Percentiles rank a stretch among this genome's conserved stretches.
phyloP scores from a whole-genome alignment of 2,329 filamentous ascomycete genomes.

The Hirsutella thompsonii region DNA sequence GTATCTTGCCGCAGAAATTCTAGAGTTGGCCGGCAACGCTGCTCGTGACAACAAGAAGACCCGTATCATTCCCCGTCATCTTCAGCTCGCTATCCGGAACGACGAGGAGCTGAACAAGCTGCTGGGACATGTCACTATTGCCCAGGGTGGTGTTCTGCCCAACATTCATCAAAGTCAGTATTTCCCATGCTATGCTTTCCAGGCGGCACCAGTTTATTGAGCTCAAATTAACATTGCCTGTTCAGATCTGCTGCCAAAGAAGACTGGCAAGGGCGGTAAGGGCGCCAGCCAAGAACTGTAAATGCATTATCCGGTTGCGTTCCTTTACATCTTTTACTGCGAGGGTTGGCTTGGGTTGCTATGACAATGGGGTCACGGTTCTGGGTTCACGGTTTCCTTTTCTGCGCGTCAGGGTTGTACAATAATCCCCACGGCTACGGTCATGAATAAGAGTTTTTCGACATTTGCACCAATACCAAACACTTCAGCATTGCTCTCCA shows the following conservation, averaged over 20 bases:
- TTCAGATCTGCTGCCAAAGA: conserved; percentile 94
- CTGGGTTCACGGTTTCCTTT: conserved; percentile 50
- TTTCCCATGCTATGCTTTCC: not conserved
- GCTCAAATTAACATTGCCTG: conserved; percentile 17
- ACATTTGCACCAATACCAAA: not conserved
- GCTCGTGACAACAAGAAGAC: conserved; percentile 99
- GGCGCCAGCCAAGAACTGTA: conserved; percentile 90
- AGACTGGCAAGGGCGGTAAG: conserved; percentile 93
- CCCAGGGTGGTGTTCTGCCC: conserved; percentile 91
- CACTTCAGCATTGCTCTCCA: not conserved
- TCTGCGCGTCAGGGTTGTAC: conserved; percentile 54
- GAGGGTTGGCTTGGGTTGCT: conserved; percentile 57
- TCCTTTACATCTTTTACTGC: conserved; percentile 35
- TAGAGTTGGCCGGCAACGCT: conserved; percentile 96
- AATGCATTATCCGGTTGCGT: conserved; percentile 23
- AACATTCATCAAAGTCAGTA: conserved; percentile 93
- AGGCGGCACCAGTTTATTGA: not conserved
- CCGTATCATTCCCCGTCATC: conserved; percentile 97
- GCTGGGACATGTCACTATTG: conserved; percentile 88
- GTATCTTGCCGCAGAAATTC: conserved; percentile 96
- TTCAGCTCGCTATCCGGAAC: conserved; percentile 98
- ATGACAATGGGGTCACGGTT: conserved; percentile 74
- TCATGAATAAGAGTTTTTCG: conserved; percentile 34
- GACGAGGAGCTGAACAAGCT: conserved; percentile 99
- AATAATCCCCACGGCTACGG: conserved; percentile 59